Evolutionary conservation across 2,329 filamentous ascomycete species (phyloP).

Genomic region (Alternaria conjuncta): DNA sequence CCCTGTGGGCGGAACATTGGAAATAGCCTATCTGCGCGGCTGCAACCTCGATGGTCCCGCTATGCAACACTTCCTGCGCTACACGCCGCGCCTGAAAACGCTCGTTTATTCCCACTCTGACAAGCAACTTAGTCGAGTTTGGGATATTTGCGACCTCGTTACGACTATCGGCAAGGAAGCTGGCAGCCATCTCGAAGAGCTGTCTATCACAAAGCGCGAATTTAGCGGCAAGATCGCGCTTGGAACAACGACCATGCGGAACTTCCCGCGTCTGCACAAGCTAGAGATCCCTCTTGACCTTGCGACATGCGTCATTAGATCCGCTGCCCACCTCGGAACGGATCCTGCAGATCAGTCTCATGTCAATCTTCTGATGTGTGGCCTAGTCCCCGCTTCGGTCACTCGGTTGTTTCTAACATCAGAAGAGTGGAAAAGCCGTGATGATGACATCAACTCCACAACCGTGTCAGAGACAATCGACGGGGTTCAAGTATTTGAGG

Average conservation of each 20-base stretch:
- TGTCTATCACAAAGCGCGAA: constrained; percentile 18
- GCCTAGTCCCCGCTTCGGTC: constrained; percentile 19
- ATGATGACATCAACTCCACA: neutral
- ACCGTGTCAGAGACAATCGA: neutral
- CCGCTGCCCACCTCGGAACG: neutral
- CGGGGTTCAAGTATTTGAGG: constrained; percentile 15
- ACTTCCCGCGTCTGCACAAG: constrained; percentile 15
- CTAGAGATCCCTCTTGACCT: neutral
- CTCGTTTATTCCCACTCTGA: constrained; percentile 18
- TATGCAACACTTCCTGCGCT: constrained; percentile 20
- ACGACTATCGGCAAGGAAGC: neutral
- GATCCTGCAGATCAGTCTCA: constrained; percentile 11
- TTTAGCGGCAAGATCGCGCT: constrained; percentile 18
- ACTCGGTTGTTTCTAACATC: constrained; percentile 19
- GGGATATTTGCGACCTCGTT: neutral
- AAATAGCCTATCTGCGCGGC: neutral
- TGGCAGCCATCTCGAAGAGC: neutral
- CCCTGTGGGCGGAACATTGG: neutral
- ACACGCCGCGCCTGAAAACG: constrained; percentile 20
- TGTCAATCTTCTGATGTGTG: constrained; percentile 18
- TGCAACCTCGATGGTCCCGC: neutral
- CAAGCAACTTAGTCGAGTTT: constrained; percentile 10
- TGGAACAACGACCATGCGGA: constrained; percentile 15
- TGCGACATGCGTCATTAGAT: neutral
- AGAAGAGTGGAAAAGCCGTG: neutral